Base-by-base conservation (phyloP, 257 asterid genomes). In the Mentha longifolia region DNA sequence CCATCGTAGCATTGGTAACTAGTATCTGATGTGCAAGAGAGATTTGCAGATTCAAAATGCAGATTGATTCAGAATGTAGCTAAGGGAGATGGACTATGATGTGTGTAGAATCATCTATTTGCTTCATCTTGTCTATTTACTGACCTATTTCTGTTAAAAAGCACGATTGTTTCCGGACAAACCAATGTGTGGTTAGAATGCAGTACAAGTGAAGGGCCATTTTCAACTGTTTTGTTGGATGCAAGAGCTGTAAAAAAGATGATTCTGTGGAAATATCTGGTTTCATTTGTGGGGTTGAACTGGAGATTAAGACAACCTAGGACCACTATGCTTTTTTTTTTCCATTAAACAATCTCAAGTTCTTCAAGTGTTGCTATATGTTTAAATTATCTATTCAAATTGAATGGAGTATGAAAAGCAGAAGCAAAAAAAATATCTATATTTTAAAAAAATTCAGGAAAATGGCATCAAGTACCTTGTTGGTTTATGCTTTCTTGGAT, bases 301-400 rank as follows among this genome's bases (percentile, higher is more conserved):
- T 33, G 22, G 22, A 43, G 50, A 74, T 56, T 55, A 22, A 35
- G 73, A 45, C 78, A 65, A 46, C 51, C 31, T 16, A 63, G 41
- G 60, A 28, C 63, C 15, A 15, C 43, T 6, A 43, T 55, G 39
- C 49, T 49, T 33, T 25, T 37, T 35, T 47, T 25, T 37, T 37
- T 51, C 33, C 47, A 41, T 52, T 12, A 15, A 14, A 39, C 64
- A 68, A 54, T 37, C 41, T 49, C 51, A 17, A 52, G 14, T 35
- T 17, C 7, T 33, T 37, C 1, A 64, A 45, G 20, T 55, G 25
- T 45, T 43, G 41, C 17, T 33, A 49, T 35, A 35, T 35, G 39
- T 35, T 35, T 35, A 35, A 35, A 8, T 5, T 41, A 61, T 9
- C 0, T 17, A 4, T 17, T 9, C 8, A 35, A 37, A 39, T 37